Evolutionary conservation across 169 alveolate genomes (phyloP), one percentile per base, ranked within the genome.

Genomic region (Neospora caninum): DNA sequence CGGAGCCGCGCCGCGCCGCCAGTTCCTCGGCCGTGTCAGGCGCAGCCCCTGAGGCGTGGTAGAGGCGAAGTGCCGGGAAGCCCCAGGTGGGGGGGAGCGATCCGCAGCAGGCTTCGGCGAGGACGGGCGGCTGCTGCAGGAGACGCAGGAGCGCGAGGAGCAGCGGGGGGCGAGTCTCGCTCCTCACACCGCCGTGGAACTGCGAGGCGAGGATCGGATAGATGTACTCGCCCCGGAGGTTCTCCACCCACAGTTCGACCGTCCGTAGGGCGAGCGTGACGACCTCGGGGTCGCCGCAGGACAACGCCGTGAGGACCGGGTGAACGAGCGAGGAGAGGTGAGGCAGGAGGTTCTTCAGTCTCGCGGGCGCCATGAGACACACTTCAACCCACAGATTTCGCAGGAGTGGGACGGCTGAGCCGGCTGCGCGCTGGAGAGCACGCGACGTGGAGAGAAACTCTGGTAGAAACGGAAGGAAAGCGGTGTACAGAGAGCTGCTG

Each of bases 201-300:
- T 78, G 86, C 13, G 94, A 39, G n/a, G 96, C 95, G 39, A 96
- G 93, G 34, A 96, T 95, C 7, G 97, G 97, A 89, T 96, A 96
- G 41, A 96, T 80, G 89, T 93, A 96, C 91, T 96, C 97, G 39
- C 94, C 96, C 45, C 94, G 97, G 53, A 96, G 95, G 80, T 96
- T 95, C 45, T 96, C 97, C 4, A 96, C 93, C 97, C 97, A 96
- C 41, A 94, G 92, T 64, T 96, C 97, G 31, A 96, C 82, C 41
- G 96, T 96, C 70, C 97, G 91, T 31, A 96, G 92, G 36, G 97
- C 96, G 53, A 88, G 86, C 16, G 87, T 54, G 87, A 86, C 53
- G 88, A 86, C 64, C 80, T 43, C 80, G 31, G 91, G 54, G 42
- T 53, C 94, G 82, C 96, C 54, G 94, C 94, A 80, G 41, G 86